Evolutionary conservation across 805 yeast genomes (phyloP), one percentile per base, ranked within the genome.

Genomic region (Maudiozyma serrabonitensis): DNA sequence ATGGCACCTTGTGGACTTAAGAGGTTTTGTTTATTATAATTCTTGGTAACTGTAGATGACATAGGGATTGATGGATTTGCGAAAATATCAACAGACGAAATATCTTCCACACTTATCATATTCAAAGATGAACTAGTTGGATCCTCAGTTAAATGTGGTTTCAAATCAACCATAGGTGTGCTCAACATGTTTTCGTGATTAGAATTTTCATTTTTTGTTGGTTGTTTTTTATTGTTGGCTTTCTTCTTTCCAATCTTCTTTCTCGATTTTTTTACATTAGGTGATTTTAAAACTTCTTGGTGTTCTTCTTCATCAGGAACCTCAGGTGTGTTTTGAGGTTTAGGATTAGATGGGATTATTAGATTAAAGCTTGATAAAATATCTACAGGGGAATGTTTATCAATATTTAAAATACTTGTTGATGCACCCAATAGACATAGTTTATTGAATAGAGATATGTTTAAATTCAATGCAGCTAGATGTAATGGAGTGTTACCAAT

Each of bases 401-500:
- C 63, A 32, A 53, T 50, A 46, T 67, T 67, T 9, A 58, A 43
- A 28, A 65, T 56, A 46, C 59, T 63, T 41, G 60, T 58, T 4
- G 65, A 62, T 12, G 68, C 64, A 9, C 70, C 70, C 38, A 67
- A 46, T 25, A 62, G 53, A 43, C 61, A 56, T 3, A 67, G 50
- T 47, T 59, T 64, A 45, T 62, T 61, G 46, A 63, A 67, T 9
- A 67, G 48, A 7, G 63, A 61, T 35, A 66, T 47, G 47, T 66
- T 67, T 25, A 61, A 46, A 47, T 67, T 67, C 25, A 64, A 47
- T 1, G 71, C 78, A 0, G 95, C 89, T 43, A 91, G 70, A 58
- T 88, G 95, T 45, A 89, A 69, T 11, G 95, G 86, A 0, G 97
- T 87, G 55, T 89, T 87, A 4, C 97, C 97, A 52, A 80, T 75